phyloP scores from a whole-genome alignment of 495 filamentous ascomycete species.

The Penicillium lagena region DNA sequence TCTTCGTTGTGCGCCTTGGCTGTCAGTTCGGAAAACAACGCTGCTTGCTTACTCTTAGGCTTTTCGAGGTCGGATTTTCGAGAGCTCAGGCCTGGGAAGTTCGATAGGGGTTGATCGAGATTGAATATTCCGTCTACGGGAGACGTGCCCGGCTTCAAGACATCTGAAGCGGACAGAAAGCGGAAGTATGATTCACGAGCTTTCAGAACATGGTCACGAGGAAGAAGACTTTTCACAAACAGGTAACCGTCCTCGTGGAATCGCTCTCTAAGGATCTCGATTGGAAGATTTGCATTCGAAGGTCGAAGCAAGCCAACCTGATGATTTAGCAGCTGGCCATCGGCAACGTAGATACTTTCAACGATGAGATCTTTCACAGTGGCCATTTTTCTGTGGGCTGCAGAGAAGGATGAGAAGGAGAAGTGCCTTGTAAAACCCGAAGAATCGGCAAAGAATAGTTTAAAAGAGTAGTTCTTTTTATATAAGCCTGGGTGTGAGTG shows the following conservation, averaged over 20 bases:
- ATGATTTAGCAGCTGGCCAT: no score
- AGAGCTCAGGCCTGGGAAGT: constrained; percentile 4
- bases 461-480: no score
- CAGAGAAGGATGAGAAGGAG: no score
- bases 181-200: constrained; percentile 43
- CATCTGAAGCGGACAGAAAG: constrained; percentile 37
- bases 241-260: constrained; percentile 2
- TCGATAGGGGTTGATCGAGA: constrained; percentile 7
- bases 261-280: not conserved
- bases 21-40: constrained; percentile 7
- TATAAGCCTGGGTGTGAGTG: no score
- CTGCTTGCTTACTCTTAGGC: constrained; percentile 23
- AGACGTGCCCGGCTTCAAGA: constrained; percentile 26
- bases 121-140: constrained; percentile 33
- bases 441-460: no score
- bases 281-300: no score
- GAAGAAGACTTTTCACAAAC: constrained; percentile 39
- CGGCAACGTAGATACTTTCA: no score
- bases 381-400: no score
- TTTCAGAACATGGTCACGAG: constrained; percentile 36
- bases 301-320: no score
- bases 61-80: constrained; percentile 7
- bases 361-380: no score
- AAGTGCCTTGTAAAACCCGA: no score
- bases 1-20: constrained; percentile 14